phyloP scores from a whole-genome alignment of 352 stramenopile genomes.

The Globisporangium cederbergense region DNA sequence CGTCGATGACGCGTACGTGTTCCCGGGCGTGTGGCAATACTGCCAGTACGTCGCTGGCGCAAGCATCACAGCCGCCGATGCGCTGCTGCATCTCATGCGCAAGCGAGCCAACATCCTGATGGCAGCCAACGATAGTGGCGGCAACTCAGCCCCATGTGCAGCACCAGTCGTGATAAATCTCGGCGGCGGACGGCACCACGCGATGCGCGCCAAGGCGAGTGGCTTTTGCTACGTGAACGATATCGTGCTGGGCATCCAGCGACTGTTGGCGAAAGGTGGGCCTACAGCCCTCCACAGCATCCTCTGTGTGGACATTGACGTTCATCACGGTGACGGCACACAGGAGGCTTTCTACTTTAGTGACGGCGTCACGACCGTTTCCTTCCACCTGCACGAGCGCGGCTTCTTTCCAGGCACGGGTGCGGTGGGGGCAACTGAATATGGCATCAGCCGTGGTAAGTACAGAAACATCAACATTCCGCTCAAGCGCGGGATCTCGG shows the following conservation, averaged over 20 bases:
- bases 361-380: constrained; percentile 41
- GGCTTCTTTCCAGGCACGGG: constrained; percentile 56
- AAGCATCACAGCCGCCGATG: constrained; percentile 53
- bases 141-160: background rate
- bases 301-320: constrained; percentile 54
- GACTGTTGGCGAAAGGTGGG: constrained; percentile 16
- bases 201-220: constrained; percentile 47
- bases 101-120: background rate
- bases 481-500: constrained; percentile 45
- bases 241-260: constrained; percentile 47
- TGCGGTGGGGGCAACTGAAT: constrained; percentile 13
- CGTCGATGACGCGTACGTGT: constrained; percentile 63
- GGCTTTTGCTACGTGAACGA: constrained; percentile 80
- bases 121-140: no score
- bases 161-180: constrained; percentile 41
- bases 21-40: constrained; percentile 56
- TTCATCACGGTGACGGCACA: constrained; percentile 59
- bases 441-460: constrained; percentile 29
- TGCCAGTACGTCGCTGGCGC: constrained; percentile 49
- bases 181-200: constrained; percentile 61
- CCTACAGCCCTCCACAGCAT: constrained; percentile 22
- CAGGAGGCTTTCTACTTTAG: constrained; percentile 61
- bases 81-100: constrained; percentile 34
- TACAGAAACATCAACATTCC: constrained; percentile 64
- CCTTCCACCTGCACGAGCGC: constrained; percentile 45